Conservation (phyloP, 1,284 basidiomycete genomes). For the Malassezia furfur region DNA sequence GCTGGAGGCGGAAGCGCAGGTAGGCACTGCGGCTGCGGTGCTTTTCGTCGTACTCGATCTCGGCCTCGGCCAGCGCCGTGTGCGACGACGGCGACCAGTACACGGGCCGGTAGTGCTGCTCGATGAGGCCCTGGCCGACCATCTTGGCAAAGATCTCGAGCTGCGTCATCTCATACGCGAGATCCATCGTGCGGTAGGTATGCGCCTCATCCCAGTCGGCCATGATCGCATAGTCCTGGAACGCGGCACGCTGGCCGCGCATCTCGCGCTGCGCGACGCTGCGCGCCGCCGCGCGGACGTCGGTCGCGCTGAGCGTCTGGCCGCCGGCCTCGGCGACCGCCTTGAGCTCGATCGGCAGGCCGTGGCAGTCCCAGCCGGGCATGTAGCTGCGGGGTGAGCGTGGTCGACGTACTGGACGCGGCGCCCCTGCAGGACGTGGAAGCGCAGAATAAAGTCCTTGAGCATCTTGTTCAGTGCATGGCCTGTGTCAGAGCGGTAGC, state of each 20-base stretch:
- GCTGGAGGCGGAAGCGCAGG: slow-evolving; percentile 59
- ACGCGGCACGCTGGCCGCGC: slow-evolving; percentile 67
- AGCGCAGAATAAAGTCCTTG: slow-evolving; percentile 92
- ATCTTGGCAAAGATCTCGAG: slow-evolving; percentile 75
- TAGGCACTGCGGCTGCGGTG: slow-evolving; percentile 81
- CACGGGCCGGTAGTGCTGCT: slow-evolving; percentile 76
- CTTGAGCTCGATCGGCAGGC: slow-evolving; percentile 65
- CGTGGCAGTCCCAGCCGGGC: slow-evolving; percentile 98
- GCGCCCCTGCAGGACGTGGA: slow-evolving; percentile 67
- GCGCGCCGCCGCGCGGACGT: slow-evolving; percentile 66
- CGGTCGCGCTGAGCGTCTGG: slow-evolving; percentile 50
- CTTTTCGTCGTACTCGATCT: slow-evolving; percentile 79
- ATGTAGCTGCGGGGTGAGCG: slow-evolving; percentile 40
- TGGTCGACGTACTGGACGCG: slow-evolving; percentile 62
- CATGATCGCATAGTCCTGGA: slow-evolving; percentile 77
- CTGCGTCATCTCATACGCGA: slow-evolving; percentile 78
- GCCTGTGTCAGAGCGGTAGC: slow-evolving; percentile 55
- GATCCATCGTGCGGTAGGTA: slow-evolving; percentile 64
- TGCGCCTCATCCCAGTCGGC: slow-evolving; percentile 71
- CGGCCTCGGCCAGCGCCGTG: slow-evolving; percentile 90
- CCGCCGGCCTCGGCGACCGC: slow-evolving; percentile 49
- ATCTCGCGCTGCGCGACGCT: slow-evolving; percentile 69
- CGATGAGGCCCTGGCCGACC: slow-evolving; percentile 70
- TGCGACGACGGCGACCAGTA: slow-evolving; percentile 91
- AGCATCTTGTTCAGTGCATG: slow-evolving; percentile 94